phyloP scores from a whole-genome alignment of 2,329 filamentous ascomycete species.

The Sarocladium brachiariae region DNA sequence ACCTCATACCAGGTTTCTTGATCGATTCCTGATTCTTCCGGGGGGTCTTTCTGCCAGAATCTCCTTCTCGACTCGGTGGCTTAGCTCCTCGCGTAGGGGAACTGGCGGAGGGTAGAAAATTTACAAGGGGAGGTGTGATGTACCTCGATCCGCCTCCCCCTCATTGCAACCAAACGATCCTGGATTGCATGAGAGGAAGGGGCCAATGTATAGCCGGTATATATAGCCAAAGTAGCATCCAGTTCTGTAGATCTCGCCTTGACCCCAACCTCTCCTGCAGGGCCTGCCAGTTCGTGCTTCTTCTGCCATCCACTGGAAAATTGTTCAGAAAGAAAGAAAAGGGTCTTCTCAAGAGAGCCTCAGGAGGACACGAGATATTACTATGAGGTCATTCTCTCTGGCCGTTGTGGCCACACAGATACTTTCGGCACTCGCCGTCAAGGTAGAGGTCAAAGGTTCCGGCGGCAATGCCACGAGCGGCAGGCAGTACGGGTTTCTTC shows the following conservation, averaged over 20 bases:
- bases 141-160: neutral
- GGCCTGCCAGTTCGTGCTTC: neutral
- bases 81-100: slow-evolving; percentile 1
- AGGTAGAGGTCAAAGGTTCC: slow-evolving; percentile 29
- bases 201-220: slow-evolving; percentile 2
- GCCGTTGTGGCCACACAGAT: slow-evolving; percentile 17
- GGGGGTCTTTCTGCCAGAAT: neutral
- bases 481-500: slow-evolving; percentile 39
- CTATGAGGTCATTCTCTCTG: slow-evolving; percentile 16
- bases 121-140: neutral
- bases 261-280: slow-evolving; percentile 5
- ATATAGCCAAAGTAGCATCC: slow-evolving; percentile 9
- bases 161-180: neutral
- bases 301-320: too few species aligned
- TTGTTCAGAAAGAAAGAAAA: too few species aligned
- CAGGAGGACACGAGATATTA: neutral
- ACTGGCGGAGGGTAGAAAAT: neutral
- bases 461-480: slow-evolving; percentile 36
- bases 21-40: neutral
- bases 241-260: neutral
- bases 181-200: neutral
- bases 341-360: neutral
- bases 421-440: slow-evolving; percentile 19
- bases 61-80: neutral
- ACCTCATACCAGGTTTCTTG: neutral